Base-by-base conservation (phyloP, 2,329 filamentous ascomycete species). In the Sclerotinia trifoliorum region DNA sequence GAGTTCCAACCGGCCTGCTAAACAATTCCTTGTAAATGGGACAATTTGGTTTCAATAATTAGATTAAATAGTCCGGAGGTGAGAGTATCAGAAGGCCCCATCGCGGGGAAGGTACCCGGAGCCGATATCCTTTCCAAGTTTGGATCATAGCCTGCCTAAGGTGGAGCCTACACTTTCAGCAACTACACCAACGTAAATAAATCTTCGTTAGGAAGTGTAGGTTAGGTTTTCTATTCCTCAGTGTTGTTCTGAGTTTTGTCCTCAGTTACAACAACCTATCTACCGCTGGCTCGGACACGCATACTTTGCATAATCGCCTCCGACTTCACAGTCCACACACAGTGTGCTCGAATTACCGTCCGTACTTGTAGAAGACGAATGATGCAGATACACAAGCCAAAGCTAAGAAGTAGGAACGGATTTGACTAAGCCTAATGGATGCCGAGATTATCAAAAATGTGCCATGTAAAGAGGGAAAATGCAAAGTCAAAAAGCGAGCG, bases 391-490 rank as follows among this genome's bases (percentile, higher is more conserved):
- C 21, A 51, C 42, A 63, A 17, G 24, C 46, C 5, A 63, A 63
- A 17, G 29, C 24, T 6, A 63, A 24, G 44, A 63, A 17, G 60
- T 44, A 17, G 44, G 60, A 29, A 63, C 2, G 5, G 5, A 29
- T 29, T 51, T 7, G 44, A 63, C 2, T 21, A 15, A 13, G 44
- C 60, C 44, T 26, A 63, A 32, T 63, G 26, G 5, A 49, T 51
- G 26, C 60, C 46, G 44, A 63, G 26, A 29, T 39, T 51, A 8
- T 17, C 24, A 39, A 10, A 63, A 46, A 63, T 63, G 2, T 63
- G 7, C 3, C 13, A 2, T 42, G 90, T 91, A 78, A 93, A 93
- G 0, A 93, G 82, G 90, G 90, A 79, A 93, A 93, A 93, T 0
- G 84, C 87, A 1, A 88, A 86, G 68, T 89, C 90, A 70, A 93